Base-by-base conservation (phyloP, 1,284 basidiomycete species). In the Irpex sp. region DNA sequence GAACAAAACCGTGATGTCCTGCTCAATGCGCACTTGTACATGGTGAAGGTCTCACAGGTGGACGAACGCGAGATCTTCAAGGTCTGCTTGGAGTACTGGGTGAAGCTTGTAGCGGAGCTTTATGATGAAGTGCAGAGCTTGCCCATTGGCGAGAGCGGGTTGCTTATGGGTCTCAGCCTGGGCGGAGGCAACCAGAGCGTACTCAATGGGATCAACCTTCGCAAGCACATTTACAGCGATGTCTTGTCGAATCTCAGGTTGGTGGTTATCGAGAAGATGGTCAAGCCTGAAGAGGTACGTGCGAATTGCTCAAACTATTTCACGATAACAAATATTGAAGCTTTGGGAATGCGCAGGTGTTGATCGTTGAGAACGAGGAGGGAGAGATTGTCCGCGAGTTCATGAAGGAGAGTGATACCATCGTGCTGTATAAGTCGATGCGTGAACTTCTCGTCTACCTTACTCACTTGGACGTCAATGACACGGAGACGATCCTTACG, bases 11-110 rank as follows among this genome's bases (percentile, higher is more conserved):
- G 93, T 59, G 96, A 98, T 70, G 91, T 99, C 1, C 82, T 99
- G 21, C 84, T 97, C 63, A 98, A 98, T 72, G 95, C 96, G 0
- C 97, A 99, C 77, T 80, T 98, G 37, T 99, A 99, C 77, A 93
- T 99, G 83, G 94, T 99, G 74, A 99, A 99, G 77, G 90, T 99
- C 54, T 96, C 94, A 0, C 96, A 96, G 68, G 97, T 99, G 33
- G 96, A 98, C 69, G 97, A 99, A 74, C 88, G 96, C 59, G 97
- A 99, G 75, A 90, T 99, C 65, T 99, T 99, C 88, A 99, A 99
- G 78, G 98, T 99, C 70, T 98, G 96, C 70, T 79, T 99, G 69
- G 97, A 99, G 74, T 99, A 99, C 77, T 99, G 97, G 97, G 79
- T 93, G 60, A 98, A 97, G 77, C 88, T 99, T n/a, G 97, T 99